A percentile compares a stretch with the other conserved stretches of the same genome.
phyloP scores from a whole-genome alignment of 2,329 filamentous ascomycete species.

The Gliomastix tumulicola region DNA sequence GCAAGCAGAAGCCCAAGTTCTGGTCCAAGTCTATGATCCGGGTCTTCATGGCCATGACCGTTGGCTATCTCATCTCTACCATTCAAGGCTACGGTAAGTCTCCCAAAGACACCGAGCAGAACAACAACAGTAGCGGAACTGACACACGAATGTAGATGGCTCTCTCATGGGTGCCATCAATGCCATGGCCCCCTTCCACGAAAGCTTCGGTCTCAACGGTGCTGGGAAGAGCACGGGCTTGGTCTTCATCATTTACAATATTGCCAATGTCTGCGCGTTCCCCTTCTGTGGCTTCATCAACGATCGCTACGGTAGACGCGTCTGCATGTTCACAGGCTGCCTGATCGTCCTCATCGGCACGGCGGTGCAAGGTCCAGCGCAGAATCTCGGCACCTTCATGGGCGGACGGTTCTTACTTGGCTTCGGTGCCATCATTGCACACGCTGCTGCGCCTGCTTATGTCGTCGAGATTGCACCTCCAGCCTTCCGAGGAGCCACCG shows the following conservation, averaged over 20 bases:
- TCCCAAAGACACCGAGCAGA: constrained; percentile 34
- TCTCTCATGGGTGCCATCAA: constrained; percentile 45
- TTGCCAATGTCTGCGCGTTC: constrained; percentile 39
- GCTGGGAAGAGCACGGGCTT: constrained; percentile 28
- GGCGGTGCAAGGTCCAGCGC: background rate
- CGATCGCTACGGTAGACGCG: constrained; percentile 32
- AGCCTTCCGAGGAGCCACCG: background rate
- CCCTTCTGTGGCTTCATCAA: constrained; percentile 2
- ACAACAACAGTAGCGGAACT: background rate
- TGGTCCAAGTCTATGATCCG: constrained; percentile 18
- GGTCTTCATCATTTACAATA: constrained; percentile 15
- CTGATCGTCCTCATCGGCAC: constrained; percentile 18
- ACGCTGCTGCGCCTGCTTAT: background rate
- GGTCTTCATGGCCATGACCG: constrained; percentile 13
- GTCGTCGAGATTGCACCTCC: background rate
- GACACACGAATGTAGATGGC: constrained; percentile 12
- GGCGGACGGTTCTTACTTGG: too few species aligned
- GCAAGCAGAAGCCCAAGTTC: constrained; percentile 7
- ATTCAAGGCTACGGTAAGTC: constrained; percentile 17
- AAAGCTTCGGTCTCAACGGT: constrained; percentile 36
- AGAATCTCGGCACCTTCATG: too few species aligned
- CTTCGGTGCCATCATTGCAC: too few species aligned
- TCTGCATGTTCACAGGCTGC: constrained; percentile 47
- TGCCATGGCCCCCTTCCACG: constrained; percentile 42
- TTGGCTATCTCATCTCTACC: constrained; percentile 15